Evolutionary conservation across 208 protist species (phyloP).

Genomic region (Wallacemonas collosoma): DNA sequence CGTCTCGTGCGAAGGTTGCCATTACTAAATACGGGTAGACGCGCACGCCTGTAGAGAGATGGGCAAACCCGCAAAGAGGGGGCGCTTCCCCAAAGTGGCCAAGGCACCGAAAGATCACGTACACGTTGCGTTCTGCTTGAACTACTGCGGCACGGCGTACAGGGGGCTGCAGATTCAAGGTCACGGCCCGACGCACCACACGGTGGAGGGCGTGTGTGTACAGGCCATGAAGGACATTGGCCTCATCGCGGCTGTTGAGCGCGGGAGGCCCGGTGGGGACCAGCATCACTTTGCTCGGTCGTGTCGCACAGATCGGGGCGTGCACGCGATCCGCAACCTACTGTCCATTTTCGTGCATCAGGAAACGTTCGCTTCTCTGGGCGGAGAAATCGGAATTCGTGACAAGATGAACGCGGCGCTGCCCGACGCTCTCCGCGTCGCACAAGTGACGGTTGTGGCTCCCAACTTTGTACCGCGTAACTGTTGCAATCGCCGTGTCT

Average conservation of each 20-base stretch:
- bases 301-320: slow-evolving; percentile 85
- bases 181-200: slow-evolving; percentile 75
- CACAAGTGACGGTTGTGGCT: slow-evolving; percentile 49
- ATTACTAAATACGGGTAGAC: background rate
- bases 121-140: slow-evolving; percentile 65
- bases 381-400: slow-evolving; percentile 29
- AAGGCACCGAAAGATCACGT: slow-evolving; percentile 65
- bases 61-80: slow-evolving; percentile 18
- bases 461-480: slow-evolving; percentile 75
- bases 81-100: slow-evolving; percentile 33
- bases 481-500: slow-evolving; percentile 78
- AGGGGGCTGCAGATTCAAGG: slow-evolving; percentile 84
- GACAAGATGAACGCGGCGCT: slow-evolving; percentile 45
- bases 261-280: slow-evolving; percentile 40
- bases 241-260: slow-evolving; percentile 43
- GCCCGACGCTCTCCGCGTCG: slow-evolving; percentile 49
- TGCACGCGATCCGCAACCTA: slow-evolving; percentile 84
- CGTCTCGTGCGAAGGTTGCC: too few relatives aligned
- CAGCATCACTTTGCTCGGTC: slow-evolving; percentile 65
- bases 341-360: slow-evolving; percentile 65
- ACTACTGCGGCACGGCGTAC: slow-evolving; percentile 69
- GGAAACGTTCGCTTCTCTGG: slow-evolving; percentile 30
- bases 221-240: slow-evolving; percentile 68
- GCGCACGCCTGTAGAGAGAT: slow-evolving; percentile 16
- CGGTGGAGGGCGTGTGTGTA: slow-evolving; percentile 79